Conservation (phyloP, 2,329 filamentous ascomycete species). For the Ascochyta fabae region DNA sequence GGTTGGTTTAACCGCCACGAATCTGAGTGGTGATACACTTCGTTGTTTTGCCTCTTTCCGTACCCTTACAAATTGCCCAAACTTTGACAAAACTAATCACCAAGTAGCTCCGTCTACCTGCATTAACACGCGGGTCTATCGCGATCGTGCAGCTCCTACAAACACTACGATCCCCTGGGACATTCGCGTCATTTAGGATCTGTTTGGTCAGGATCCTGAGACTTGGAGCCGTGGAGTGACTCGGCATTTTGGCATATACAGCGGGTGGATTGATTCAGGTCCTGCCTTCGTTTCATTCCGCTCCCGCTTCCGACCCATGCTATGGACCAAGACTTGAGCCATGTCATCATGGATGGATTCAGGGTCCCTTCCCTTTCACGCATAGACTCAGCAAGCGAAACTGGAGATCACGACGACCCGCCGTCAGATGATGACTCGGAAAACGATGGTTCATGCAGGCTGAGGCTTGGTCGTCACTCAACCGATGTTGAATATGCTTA, state of each 20-base stretch:
- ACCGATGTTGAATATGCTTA: constrained; percentile 25
- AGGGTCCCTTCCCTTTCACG: constrained; percentile 5
- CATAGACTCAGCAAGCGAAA: constrained; percentile 16
- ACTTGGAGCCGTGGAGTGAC: neutral
- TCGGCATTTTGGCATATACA: constrained; percentile 3
- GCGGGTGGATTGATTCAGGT: neutral
- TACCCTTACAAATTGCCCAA: constrained; percentile 5
- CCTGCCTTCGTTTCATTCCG: constrained; percentile 1
- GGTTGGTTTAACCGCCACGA: neutral
- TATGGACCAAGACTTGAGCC: constrained; percentile 9
- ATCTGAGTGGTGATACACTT: neutral
- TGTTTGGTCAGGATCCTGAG: neutral
- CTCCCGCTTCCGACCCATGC: constrained; percentile 5
- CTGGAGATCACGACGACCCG: constrained; percentile 1
- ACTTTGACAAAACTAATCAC: constrained; percentile 8
- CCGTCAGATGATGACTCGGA: constrained; percentile 2
- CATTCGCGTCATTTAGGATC: constrained; percentile 5
- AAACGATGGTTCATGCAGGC: neutral
- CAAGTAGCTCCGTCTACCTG: constrained; percentile 8
- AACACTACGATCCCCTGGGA: neutral
- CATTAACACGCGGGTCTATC: constrained; percentile 11
- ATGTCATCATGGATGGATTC: constrained; percentile 3
- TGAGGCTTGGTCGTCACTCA: constrained; percentile 15
- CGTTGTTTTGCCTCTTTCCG: neutral
- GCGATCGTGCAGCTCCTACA: constrained; percentile 6